Conservation (phyloP, 75 land plant species). For the Selaginella tamariscina region DNA sequence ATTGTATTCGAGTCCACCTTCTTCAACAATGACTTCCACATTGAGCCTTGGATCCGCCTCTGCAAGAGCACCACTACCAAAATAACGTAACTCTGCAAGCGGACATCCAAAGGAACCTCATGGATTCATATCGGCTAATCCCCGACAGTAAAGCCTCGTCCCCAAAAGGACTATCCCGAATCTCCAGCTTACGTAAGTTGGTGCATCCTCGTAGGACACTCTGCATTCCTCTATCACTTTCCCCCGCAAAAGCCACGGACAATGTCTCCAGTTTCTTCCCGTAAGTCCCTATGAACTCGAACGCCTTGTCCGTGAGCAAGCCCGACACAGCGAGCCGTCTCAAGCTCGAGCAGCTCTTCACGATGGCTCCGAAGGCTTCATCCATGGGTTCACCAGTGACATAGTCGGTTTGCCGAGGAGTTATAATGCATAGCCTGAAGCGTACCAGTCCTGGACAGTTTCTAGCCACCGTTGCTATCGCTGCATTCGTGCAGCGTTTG, state of each 20-base stretch:
- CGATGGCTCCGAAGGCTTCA: constrained; percentile 3
- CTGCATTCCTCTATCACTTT: constrained; percentile 64
- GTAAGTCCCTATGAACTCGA: constrained; percentile 62
- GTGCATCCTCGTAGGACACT: constrained; percentile 61
- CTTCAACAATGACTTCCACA: constrained; percentile 63
- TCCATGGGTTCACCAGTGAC: constrained; percentile 9
- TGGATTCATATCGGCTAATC: constrained; percentile 58
- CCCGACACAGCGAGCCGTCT: neutral
- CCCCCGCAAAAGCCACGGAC: constrained; percentile 90
- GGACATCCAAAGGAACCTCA: constrained; percentile 96
- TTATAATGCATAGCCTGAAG: constrained; percentile 9
- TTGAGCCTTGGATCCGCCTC: constrained; percentile 43
- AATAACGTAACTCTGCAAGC: constrained; percentile 39
- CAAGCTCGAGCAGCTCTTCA: neutral
- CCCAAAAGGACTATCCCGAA: constrained; percentile 87
- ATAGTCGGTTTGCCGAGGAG: constrained; percentile 3
- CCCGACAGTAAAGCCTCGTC: constrained; percentile 64
- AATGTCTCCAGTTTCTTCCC: constrained; percentile 62
- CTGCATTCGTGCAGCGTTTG: constrained; percentile 4
- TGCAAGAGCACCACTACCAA: constrained; percentile 57
- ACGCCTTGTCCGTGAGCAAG: constrained; percentile 47
- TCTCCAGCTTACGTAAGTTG: constrained; percentile 74
- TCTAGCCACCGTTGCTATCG: neutral
- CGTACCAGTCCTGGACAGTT: neutral
- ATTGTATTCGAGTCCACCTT: neutral